Evolutionary conservation across 768 basidiomycete species (phyloP), one percentile per base, ranked within the genome.

Genomic region (Coprinopsis sp.): DNA sequence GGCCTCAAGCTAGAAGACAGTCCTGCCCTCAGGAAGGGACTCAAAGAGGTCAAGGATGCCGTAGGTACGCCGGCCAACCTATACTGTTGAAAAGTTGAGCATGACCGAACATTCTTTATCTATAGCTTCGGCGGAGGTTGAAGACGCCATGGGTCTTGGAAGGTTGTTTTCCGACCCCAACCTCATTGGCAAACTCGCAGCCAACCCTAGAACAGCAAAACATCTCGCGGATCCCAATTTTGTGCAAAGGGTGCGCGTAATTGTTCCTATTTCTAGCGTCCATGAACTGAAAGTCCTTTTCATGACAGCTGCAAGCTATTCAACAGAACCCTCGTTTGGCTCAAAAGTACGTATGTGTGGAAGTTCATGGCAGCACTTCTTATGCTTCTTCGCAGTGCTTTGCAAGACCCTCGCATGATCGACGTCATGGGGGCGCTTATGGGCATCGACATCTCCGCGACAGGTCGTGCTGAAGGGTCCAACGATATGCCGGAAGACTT

Each of bases 371-470:
- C 31, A 37, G 25, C 6, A 30, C 28, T 37, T 29, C 21, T 53
- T 24, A 21, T 13, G 19, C 11, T 21, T 48, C 29, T 33, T 54
- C 16, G n/a, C 53, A 81, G 77, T 36, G 75, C 80, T 57, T 63
- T 88, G 55, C 69, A 79, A 51, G 94, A 97, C 65, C 82, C 94
- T 28, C 80, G 94, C 49, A 92, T 96, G 91, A 90, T 92, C 64
- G 86, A 90, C 59, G 92, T 92, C 13, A 72, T 97, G 34, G 94
- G 94, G 50, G 94, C 82, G 10, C 76, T 91, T 47, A 91, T 97
- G 87, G 91, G 91, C 27, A 76, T 97, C 55, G 91, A 97, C 66
- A 78, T 97, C 67, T 83, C 89, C 65, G 91, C 86, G 47, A 86
- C 89, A 63, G 74, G 80, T 42, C 76, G 92, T 7, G 82, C 87